Base-by-base conservation (phyloP, 1,139 yeast species). In the Taphrina betulina region DNA sequence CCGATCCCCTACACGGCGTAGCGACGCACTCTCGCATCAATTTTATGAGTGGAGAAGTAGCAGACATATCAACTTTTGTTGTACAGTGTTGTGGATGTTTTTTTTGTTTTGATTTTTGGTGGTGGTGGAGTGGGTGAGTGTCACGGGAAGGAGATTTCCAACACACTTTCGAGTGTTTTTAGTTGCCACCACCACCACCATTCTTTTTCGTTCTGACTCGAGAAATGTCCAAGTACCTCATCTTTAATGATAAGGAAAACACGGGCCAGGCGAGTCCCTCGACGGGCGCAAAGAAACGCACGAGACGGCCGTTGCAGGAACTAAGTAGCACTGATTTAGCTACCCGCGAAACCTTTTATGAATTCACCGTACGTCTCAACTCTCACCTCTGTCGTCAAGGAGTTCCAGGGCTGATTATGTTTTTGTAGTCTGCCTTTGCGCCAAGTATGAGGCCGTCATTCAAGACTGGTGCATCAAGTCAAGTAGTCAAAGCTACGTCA, bases 241-340 rank as follows among this genome's bases (percentile, higher is more conserved):
- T 50, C 19, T 50, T 29, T 28, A 40, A 38, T 34, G 54, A 50
- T 46, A 50, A 50, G 31, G 54, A 50, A 28, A 40, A 50, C 22
- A 42, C 34, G 3, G 46, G 43, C 8, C 33, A 31, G 34, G 26
- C 41, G 4, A 41, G 46, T 23, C 43, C 54, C 3, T 14, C 29
- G 16, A 20, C 17, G 3, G 14, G 19, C 17, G 3, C 46, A 3
- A 14, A 16, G 16, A 50, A 50, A 33, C 40, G 29, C 5, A n/a
- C 22, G 24, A 40, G 54, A 14, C 22, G 54, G n/a, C 54, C 54
- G 26, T 26, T 50, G 22, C 54, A 24, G 35, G 54, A 50, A 12
- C 24, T 50, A 3, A 29, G 40, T n/a, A 24, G 43, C 5, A 33
- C 40, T 31, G 54, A 38, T 31, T n/a, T 41, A 8, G 20, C 33